These are phyloP conservation scores for Coprinellus micaceus DNA, from an alignment of 768 basidiomycete genomes.

Conservation along the genomic window DNA sequence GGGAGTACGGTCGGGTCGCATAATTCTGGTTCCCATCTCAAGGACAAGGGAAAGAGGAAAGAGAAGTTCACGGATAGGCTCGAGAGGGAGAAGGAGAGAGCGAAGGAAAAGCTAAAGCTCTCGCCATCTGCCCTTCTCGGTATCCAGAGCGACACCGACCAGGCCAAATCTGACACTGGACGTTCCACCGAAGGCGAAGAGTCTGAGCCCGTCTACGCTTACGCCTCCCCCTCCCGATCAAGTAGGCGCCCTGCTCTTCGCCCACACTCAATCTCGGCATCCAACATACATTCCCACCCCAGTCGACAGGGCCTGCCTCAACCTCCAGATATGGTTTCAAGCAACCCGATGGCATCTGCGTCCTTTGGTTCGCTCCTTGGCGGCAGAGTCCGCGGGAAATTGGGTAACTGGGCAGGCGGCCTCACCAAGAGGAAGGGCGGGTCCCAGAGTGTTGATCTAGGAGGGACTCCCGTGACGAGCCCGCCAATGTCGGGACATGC, in stretches of 20 bases:
- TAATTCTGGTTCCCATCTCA: neutral
- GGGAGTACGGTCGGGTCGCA: neutral
- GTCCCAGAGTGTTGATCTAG: neutral
- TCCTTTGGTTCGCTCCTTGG: constrained; percentile 8
- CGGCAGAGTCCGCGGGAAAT: constrained; percentile 6
- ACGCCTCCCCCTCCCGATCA: neutral
- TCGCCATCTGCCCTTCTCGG: constrained; percentile 11
- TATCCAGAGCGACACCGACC: constrained; percentile 27
- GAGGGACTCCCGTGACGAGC: neutral
- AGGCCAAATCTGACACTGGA: constrained; percentile 5
- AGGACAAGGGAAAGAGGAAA: constrained; percentile 10
- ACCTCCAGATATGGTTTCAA: neutral
- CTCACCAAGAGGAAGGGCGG: neutral
- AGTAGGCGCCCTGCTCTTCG: no score
- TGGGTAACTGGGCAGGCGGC: constrained; percentile 7
- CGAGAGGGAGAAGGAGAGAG: constrained; percentile 9
- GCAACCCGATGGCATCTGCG: constrained; percentile 2
- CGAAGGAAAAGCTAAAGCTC: constrained; percentile 12
- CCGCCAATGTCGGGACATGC: neutral
- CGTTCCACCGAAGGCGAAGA: constrained; percentile 13
- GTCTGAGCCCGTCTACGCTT: constrained; percentile 3
- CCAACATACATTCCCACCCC: no score
- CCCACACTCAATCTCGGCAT: no score
- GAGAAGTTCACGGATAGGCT: neutral
- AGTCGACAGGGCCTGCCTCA: neutral